phyloP scores from a whole-genome alignment of 768 basidiomycete species.

The Suillus weaverae region DNA sequence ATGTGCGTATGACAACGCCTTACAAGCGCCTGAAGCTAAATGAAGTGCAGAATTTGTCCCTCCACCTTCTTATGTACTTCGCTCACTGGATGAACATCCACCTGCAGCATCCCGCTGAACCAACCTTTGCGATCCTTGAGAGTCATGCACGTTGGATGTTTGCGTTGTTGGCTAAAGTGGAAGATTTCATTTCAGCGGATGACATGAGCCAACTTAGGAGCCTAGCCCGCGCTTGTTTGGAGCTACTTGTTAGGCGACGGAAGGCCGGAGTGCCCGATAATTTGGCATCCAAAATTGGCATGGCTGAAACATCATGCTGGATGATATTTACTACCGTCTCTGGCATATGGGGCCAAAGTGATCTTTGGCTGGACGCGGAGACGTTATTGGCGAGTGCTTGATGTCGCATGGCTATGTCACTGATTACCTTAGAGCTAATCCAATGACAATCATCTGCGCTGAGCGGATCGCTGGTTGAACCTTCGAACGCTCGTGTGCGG shows the following conservation, averaged over 20 bases:
- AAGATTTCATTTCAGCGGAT: conserved; percentile 68
- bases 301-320: conserved; percentile 63
- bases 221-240: conserved; percentile 70
- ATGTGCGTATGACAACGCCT: conserved; percentile 44
- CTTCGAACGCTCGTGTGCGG: background rate
- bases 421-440: background rate
- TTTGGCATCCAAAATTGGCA: conserved; percentile 28
- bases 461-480: too few relatives aligned
- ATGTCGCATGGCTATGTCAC: background rate
- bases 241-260: conserved; percentile 35
- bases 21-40: conserved; percentile 12
- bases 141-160: conserved; percentile 80
- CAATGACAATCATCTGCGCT: background rate
- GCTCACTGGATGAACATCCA: conserved; percentile 75
- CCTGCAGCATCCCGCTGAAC: conserved; percentile 43
- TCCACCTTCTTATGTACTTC: conserved; percentile 84
- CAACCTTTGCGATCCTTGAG: conserved; percentile 45
- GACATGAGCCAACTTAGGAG: conserved; percentile 77
- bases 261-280: conserved; percentile 6
- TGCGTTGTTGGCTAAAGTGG: conserved; percentile 65
- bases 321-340: conserved; percentile 64
- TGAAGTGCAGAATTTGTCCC: conserved; percentile 53
- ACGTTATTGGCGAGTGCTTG: conserved; percentile 37
- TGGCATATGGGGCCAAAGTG: conserved; percentile 74
- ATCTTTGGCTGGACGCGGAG: conserved; percentile 79